Percentiles rank a stretch among this genome's conserved stretches.
Evolutionary conservation across 2,329 filamentous ascomycete genomes (phyloP).

Genomic region (Plectosphaerella cucumerina): DNA sequence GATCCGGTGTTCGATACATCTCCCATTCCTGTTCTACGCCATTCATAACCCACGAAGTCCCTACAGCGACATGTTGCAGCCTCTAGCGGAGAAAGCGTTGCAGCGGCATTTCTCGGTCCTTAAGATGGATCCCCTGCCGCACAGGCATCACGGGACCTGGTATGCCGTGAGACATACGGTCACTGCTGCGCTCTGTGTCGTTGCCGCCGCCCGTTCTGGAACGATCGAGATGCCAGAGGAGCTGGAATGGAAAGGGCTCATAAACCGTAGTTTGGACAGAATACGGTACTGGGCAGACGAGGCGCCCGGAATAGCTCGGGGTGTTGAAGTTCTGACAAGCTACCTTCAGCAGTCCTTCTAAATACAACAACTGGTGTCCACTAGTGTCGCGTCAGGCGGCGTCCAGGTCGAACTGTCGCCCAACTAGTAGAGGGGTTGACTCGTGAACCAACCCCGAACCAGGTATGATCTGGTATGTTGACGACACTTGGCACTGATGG

Average conservation of each 20-base stretch:
- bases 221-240: constrained; percentile 1
- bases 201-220: constrained; percentile 18
- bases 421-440: too few relatives aligned
- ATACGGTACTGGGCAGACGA: constrained; percentile 1
- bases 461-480: too few relatives aligned
- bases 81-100: constrained; percentile 14
- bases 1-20: constrained; percentile 15
- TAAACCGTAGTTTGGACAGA: neutral
- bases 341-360: neutral
- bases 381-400: too few relatives aligned
- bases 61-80: constrained; percentile 8
- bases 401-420: too few relatives aligned
- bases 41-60: constrained; percentile 8
- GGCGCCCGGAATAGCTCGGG: neutral
- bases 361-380: too few relatives aligned
- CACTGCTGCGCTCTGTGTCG: constrained; percentile 16
- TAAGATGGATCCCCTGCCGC: constrained; percentile 16
- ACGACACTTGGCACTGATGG: neutral
- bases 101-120: constrained; percentile 16
- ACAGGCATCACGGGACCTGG: constrained; percentile 28
- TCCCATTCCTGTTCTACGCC: constrained; percentile 14
- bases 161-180: constrained; percentile 15
- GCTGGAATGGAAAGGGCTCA: neutral
- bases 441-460: too few relatives aligned
- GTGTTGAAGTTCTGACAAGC: neutral